Base-by-base conservation (phyloP, 805 yeast species). In the Yamadazyma sp. region DNA sequence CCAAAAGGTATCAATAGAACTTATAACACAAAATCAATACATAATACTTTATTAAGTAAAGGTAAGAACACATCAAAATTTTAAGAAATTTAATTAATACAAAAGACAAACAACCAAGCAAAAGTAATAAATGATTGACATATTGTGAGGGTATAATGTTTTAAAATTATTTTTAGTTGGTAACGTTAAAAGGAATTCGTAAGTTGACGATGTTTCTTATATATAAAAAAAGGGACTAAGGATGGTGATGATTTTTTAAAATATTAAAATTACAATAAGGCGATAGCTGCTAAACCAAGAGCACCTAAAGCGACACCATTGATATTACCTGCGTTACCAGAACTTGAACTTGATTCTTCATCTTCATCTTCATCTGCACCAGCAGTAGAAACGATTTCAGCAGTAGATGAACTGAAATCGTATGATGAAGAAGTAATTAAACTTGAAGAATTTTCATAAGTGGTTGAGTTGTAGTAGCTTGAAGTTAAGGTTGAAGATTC, bases 201-300 rank as follows among this genome's bases (percentile, higher is more conserved):
- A n/a, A n/a, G n/a, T n/a, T n/a, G n/a, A n/a, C n/a, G n/a, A n/a
- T n/a, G n/a, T n/a, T n/a, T n/a, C n/a, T n/a, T n/a, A n/a, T n/a
- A n/a, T n/a, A n/a, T n/a, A n/a, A n/a, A n/a, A n/a, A n/a, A n/a
- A n/a, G n/a, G n/a, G n/a, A n/a, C n/a, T n/a, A n/a, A n/a, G n/a
- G n/a, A n/a, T n/a, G n/a, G n/a, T n/a, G n/a, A n/a, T n/a, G n/a
- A n/a, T n/a, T n/a, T n/a, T n/a, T n/a, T n/a, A n/a, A n/a, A n/a
- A n/a, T n/a, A n/a, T 34, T 16, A 24, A 11, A 20, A 30, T 39
- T 38, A 43, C 27, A 48, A 38, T 46, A 50, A 41, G 36, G 53
- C 55, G 25, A 60, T 53, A 27, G 59, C 65, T 26, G 53, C 50
- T 8, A 53, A 43, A 23, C 56, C 64, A 35, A 51, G 28, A 16